A percentile compares a stretch with the other conserved stretches of the same genome.
Evolutionary conservation across 768 basidiomycete genomes (phyloP).

Genomic region (Tylopilus plumbeoviolaceoides): DNA sequence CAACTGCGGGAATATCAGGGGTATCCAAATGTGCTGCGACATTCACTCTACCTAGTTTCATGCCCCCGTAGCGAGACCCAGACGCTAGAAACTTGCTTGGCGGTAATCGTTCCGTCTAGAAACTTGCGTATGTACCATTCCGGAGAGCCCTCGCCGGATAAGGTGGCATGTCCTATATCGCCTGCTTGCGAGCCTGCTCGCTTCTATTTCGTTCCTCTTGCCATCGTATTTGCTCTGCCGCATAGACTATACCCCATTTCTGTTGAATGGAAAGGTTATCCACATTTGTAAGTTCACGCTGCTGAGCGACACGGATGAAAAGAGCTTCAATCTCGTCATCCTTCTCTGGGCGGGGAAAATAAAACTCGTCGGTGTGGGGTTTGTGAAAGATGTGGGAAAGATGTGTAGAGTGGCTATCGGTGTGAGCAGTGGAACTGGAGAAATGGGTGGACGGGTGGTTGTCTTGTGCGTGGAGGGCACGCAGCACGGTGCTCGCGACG

Average conservation of each 20-base stretch:
- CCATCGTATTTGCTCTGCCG: slow-evolving; percentile 77
- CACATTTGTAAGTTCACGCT: slow-evolving; percentile 60
- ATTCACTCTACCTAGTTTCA: slow-evolving; percentile 61
- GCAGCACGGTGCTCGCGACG: slow-evolving; percentile 35
- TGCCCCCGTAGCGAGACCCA: slow-evolving; percentile 75
- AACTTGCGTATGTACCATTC: slow-evolving; percentile 94
- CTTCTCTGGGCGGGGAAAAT: slow-evolving; percentile 71
- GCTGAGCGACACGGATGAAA: slow-evolving; percentile 73
- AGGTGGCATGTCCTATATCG: slow-evolving; percentile 51
- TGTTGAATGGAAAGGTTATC: slow-evolving; percentile 66
- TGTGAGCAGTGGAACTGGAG: slow-evolving; percentile 39
- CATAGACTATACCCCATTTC: slow-evolving; percentile 90
- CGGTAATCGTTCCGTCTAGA: slow-evolving; percentile 78
- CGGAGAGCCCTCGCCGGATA: slow-evolving; percentile 66
- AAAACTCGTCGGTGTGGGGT: slow-evolving; percentile 54
- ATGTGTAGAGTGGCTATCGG: slow-evolving; percentile 41
- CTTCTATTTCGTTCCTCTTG: slow-evolving; percentile 64
- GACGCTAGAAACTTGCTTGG: slow-evolving; percentile 74
- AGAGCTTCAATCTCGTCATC: slow-evolving; percentile 76
- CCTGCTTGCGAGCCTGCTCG: slow-evolving; percentile 57
- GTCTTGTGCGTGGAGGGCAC: slow-evolving; percentile 57
- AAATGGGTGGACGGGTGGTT: slow-evolving; percentile 56
- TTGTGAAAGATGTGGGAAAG: slow-evolving; percentile 54
- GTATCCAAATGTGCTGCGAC: neutral
- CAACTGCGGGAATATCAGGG: slow-evolving; percentile 48